Percentiles rank a stretch among this genome's conserved stretches.
phyloP scores from a whole-genome alignment of 768 basidiomycete genomes.

The Tulasnella sp. region DNA sequence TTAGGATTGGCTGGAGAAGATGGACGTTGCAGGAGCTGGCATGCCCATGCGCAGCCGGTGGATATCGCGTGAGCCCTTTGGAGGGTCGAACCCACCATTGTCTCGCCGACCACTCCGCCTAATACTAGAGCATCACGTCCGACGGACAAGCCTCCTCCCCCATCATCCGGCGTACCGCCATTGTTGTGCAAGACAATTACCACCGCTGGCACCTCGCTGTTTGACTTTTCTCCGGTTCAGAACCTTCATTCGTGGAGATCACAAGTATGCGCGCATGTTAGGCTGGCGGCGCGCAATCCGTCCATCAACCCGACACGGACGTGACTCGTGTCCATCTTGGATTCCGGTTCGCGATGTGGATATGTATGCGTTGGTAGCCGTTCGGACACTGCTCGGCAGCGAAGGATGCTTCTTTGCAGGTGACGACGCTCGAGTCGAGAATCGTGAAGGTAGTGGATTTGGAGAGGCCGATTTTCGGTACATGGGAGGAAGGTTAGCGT shows the following conservation, averaged over 20 bases:
- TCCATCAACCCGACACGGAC: conserved; percentile 50
- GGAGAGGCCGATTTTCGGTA: conserved; percentile 82
- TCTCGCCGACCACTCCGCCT: conserved; percentile 16
- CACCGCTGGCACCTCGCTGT: conserved; percentile 22
- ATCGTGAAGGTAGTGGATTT: conserved; percentile 81
- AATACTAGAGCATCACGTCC: conserved; percentile 22
- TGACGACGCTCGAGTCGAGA: conserved; percentile 88
- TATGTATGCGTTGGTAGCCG: conserved; percentile 84
- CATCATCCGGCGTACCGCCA: conserved; percentile 35
- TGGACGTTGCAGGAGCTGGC: conserved; percentile 91
- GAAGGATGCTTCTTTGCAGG: conserved; percentile 95
- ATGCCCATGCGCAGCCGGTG: conserved; percentile 85
- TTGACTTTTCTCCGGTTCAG: conserved; percentile 10
- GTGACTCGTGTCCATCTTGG: conserved; percentile 90
- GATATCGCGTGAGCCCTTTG: conserved; percentile 74
- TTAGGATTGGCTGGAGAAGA: conserved; percentile 89
- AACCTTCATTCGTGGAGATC: conserved; percentile 25
- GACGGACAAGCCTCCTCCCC: conserved; percentile 39
- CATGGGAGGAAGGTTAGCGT: conserved; percentile 77
- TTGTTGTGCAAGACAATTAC: conserved; percentile 34
- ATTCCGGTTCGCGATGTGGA: conserved; percentile 81
- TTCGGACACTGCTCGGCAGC: conserved; percentile 91
- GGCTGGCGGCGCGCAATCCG: conserved; percentile 73
- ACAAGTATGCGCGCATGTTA: conserved; percentile 39
- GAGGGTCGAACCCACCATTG: conserved; percentile 39